These are phyloP conservation scores for Selenicereus undatus DNA, from an alignment of 148 eudicot species.

Conservation along the genomic window DNA sequence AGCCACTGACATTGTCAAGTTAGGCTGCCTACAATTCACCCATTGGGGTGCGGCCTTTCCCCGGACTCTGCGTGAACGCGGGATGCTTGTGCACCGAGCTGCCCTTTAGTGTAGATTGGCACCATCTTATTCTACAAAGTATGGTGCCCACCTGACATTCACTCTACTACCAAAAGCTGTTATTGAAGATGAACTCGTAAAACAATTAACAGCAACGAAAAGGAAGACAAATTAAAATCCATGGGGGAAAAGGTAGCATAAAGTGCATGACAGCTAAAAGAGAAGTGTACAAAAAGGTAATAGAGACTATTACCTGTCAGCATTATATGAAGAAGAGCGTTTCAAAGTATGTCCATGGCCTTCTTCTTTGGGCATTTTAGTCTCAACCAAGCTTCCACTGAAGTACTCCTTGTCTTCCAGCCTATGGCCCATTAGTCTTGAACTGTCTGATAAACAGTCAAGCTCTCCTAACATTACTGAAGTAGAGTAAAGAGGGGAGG, in stretches of 20 bases:
- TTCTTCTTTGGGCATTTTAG: conserved; percentile 55
- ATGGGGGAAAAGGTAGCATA: background rate
- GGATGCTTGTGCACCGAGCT: too few relatives aligned
- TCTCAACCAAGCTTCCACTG: conserved; percentile 87
- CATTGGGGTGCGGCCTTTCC: too few relatives aligned
- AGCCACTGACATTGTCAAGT: too few relatives aligned
- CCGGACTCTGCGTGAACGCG: too few relatives aligned
- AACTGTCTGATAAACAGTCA: conserved; percentile 68
- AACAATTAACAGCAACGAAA: background rate
- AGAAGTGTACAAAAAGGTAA: background rate
- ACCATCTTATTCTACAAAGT: background rate
- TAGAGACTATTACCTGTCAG: conserved; percentile 54
- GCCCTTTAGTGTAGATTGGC: too few relatives aligned
- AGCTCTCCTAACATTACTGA: conserved; percentile 77
- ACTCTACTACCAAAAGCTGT: background rate
- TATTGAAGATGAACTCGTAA: background rate
- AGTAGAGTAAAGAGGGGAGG: conserved; percentile 80
- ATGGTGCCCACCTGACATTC: background rate
- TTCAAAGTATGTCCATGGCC: conserved; percentile 43
- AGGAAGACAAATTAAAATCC: background rate
- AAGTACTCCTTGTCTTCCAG: conserved; percentile 91
- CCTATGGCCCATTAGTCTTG: conserved; percentile 54
- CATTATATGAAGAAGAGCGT: conserved; percentile 72
- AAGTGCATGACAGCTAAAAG: background rate
- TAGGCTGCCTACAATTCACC: too few relatives aligned